Base-by-base conservation (phyloP, 352 stramenopile genomes). In the Phytophthora foliorum region DNA sequence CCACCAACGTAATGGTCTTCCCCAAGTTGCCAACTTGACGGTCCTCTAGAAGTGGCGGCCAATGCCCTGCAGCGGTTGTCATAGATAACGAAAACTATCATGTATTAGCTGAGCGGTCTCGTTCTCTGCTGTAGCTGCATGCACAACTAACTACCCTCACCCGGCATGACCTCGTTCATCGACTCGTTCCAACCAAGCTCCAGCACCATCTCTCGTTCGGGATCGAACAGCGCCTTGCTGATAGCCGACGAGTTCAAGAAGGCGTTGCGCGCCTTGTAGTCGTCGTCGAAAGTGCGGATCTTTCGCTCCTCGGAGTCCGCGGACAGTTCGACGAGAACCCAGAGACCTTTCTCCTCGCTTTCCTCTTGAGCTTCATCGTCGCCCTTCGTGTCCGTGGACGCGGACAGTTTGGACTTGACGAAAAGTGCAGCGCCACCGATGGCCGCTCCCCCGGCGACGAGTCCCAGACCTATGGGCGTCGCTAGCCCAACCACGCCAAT, bases 401-500 rank as follows among this genome's bases (percentile, higher is more conserved):
- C 34, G 13, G 56, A 57, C 6, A 63, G n/a, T 8, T 22, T 36
- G 5, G 46, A 31, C 31, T 41, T 61, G n/a, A 52, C 13, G 24
- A 66, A 4, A 21, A 72, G 41, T 19, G 45, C 62, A 24, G 61
- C 62, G 14, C 68, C 64, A 41, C 52, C 67, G 5, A 59, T 50
- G 0, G 54, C 55, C 1, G 52, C 56, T 6, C 63, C 75, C 3
- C 31, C 46, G 32, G 50, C 76, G 31, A 78, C 73, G 14, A 81
- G 50, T 13, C 51, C 66, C 0, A 77, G 24, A 16, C 63, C 76
- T 0, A 84, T 34, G 10, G 73, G 65, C 6, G 67, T 75, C 19
- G 62, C 61, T 6, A 91, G 44, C 0, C 83, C 79, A 5, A 76
- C 76, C 1, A 67, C 81, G 5, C 83, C 81, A 38, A 90, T 67